phyloP scores from a whole-genome alignment of 2,329 filamentous ascomycete species.

The Fusarium brevicatenulatum region DNA sequence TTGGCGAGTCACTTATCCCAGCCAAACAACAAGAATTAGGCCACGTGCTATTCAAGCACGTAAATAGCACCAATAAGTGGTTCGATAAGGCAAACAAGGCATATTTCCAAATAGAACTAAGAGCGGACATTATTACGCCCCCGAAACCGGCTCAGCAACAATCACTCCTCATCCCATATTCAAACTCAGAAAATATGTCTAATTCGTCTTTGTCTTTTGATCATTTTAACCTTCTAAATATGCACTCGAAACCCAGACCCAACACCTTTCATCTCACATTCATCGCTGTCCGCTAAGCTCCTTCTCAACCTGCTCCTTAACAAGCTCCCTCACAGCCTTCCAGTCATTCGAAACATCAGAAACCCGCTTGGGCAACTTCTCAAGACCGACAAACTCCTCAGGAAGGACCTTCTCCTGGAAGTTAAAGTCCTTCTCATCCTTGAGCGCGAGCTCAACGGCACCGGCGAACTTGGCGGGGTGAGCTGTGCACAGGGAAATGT shows the following conservation, averaged over 20 bases:
- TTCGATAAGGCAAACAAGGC: neutral
- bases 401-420: constrained; percentile 82
- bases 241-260: neutral
- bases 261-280: constrained; percentile 1
- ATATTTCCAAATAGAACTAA: fast-evolving
- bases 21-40: neutral
- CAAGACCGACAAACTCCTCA: constrained; percentile 81
- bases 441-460: constrained; percentile 83
- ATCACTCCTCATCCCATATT: neutral
- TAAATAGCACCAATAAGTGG: neutral
- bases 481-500: constrained; percentile 90
- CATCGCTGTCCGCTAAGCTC: constrained; percentile 59
- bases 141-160: neutral
- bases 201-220: neutral
- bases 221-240: constrained; percentile 6
- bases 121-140: fast-evolving
- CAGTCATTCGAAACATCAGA: constrained; percentile 76
- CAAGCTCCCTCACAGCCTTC: constrained; percentile 78
- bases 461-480: constrained; percentile 95
- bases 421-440: constrained; percentile 75
- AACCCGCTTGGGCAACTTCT: constrained; percentile 79
- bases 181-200: neutral
- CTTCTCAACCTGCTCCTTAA: constrained; percentile 77
- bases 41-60: neutral
- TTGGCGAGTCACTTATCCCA: neutral